These are phyloP conservation scores for Fusarium guadeloupense DNA, from an alignment of 2,329 filamentous ascomycete species.

Conservation along the genomic window DNA sequence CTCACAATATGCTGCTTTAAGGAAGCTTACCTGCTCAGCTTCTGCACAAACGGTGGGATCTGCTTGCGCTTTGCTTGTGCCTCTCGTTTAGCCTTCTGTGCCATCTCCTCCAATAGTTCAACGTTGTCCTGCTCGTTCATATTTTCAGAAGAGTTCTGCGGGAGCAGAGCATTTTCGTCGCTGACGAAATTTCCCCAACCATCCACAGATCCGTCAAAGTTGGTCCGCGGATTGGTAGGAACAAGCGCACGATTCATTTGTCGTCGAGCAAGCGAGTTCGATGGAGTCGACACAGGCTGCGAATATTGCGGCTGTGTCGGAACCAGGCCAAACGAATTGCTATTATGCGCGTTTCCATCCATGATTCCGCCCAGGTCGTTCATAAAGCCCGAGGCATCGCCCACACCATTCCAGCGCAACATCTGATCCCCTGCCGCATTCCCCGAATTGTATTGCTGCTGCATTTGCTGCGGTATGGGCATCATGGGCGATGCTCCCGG, in stretches of 20 bases:
- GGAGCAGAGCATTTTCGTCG: slow-evolving; percentile 52
- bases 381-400: slow-evolving; percentile 51
- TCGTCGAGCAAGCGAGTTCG: slow-evolving; percentile 62
- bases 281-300: slow-evolving; percentile 49
- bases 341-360: slow-evolving; percentile 47
- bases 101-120: slow-evolving; percentile 81
- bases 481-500: slow-evolving; percentile 74
- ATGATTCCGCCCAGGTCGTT: slow-evolving; percentile 27
- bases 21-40: slow-evolving; percentile 84
- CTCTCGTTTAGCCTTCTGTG: slow-evolving; percentile 84
- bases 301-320: slow-evolving; percentile 49
- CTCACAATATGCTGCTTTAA: neutral
- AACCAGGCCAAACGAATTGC: slow-evolving; percentile 53
- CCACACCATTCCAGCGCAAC: slow-evolving; percentile 55
- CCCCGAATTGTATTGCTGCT: slow-evolving; percentile 57
- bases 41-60: slow-evolving; percentile 97
- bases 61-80: slow-evolving; percentile 91
- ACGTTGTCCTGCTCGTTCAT: slow-evolving; percentile 72
- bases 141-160: slow-evolving; percentile 49
- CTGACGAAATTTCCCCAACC: slow-evolving; percentile 55
- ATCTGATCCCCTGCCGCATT: slow-evolving; percentile 59
- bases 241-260: slow-evolving; percentile 62
- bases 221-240: slow-evolving; percentile 51
- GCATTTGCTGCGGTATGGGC: slow-evolving; percentile 61
- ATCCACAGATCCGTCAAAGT: slow-evolving; percentile 53